phyloP scores from a whole-genome alignment of 2,329 filamentous ascomycete genomes.

The Colletotrichum costaricense region DNA sequence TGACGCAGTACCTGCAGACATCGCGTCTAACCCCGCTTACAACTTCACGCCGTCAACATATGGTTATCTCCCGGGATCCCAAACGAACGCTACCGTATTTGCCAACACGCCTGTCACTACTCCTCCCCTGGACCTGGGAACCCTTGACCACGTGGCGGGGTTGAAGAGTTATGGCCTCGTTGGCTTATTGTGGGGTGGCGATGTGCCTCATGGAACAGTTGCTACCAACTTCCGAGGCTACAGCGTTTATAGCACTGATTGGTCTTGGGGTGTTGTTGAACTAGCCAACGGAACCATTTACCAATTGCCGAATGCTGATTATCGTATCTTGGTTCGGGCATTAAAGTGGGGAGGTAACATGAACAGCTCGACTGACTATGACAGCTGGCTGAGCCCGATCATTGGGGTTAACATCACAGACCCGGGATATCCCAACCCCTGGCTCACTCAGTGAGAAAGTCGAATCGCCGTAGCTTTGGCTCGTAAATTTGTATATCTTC shows the following conservation, averaged over 20 bases:
- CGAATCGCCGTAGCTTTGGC: background rate
- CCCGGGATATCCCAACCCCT: conserved; percentile 20
- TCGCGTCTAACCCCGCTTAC: conserved; percentile 11
- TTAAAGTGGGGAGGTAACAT: conserved; percentile 13
- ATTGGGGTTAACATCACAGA: conserved; percentile 21
- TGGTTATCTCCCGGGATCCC: background rate
- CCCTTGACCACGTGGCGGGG: conserved; percentile 14
- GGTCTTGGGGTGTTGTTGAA: conserved; percentile 25
- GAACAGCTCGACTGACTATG: conserved; percentile 7
- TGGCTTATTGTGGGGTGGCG: conserved; percentile 19
- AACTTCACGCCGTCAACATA: conserved; percentile 19
- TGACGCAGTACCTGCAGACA: conserved; percentile 16
- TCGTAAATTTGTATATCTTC: background rate
- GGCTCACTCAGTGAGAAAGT: background rate
- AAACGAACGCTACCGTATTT: background rate
- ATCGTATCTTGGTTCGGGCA: conserved; percentile 24
- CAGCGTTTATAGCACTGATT: conserved; percentile 13
- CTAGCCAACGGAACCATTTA: conserved; percentile 24
- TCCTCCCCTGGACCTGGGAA: conserved; percentile 10
- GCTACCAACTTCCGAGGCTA: conserved; percentile 21
- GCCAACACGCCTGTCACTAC: background rate
- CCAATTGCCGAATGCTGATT: conserved; percentile 28
- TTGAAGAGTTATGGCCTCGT: conserved; percentile 25
- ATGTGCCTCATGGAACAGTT: conserved; percentile 5
- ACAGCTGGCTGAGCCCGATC: conserved; percentile 29